Base-by-base conservation (phyloP, 2,329 filamentous ascomycete genomes). In the Exophiala sideris region DNA sequence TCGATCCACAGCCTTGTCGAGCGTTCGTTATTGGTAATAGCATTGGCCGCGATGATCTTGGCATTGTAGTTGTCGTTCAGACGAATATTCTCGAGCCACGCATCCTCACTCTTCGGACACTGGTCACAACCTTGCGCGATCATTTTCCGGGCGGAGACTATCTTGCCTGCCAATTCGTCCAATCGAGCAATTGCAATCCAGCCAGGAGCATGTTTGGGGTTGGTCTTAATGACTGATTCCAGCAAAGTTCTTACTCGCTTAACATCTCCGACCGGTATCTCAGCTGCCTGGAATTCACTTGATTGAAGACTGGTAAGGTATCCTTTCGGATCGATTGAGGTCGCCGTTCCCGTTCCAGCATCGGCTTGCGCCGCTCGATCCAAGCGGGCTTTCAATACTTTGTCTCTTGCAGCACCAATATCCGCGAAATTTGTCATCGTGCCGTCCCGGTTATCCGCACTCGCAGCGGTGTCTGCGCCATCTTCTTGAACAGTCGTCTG, bases 371-470 rank as follows among this genome's bases (percentile, higher is more conserved):
- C 91, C 6, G 91, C 91, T 68, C 95, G 89, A 65, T 97, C 92
- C 39, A 99, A 78, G 62, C 89, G 86, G n/a, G 95, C 92, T 69
- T 96, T 88, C 49, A 99, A 80, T 38, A 96, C 94, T 72, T 96
- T 96, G 75, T 96, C 90, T 74, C 94, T 85, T 16, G 94, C 95
- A 41, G 91, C 91, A 72, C 95, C 94, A 59, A 99, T 97, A 70
- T 96, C 89, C 41, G 92, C 92, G 69, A 99, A 99, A 69, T 99
- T 96, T 9, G 92, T 99, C 83, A 96, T 94, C 1, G 91, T 95
- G 2, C 92, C 91, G 66, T 96, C 91, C 2, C 73, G 69, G 46
- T 71, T 73, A 54, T 85, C 81, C 29, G 63, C 66, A 34, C 66
- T 70, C 16, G 66, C 63, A 24, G 71, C 73, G 9, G 75, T 73